These are phyloP conservation scores for Udeniomyces megalosporus DNA, from an alignment of 768 basidiomycete genomes.

Conservation along the genomic window DNA sequence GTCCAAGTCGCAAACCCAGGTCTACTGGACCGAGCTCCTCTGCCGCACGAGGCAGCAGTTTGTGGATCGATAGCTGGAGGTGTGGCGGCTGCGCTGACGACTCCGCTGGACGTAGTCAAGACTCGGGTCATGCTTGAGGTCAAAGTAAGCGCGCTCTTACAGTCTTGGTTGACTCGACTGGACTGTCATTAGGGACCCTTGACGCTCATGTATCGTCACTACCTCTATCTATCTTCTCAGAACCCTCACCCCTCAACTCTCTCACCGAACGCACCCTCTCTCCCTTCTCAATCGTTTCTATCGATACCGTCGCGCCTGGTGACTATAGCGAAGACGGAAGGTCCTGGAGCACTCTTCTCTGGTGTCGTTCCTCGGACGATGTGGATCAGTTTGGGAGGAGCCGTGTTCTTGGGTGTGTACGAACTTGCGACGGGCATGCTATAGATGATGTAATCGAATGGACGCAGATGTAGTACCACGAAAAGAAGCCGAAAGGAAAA, in stretches of 20 bases:
- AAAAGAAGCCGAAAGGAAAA: no score
- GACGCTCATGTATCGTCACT: background rate
- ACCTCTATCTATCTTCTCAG: background rate
- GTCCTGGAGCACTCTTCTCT: slow-evolving; percentile 56
- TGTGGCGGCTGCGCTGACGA: slow-evolving; percentile 72
- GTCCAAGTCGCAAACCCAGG: slow-evolving; percentile 41
- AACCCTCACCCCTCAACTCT: background rate
- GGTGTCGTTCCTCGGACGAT: slow-evolving; percentile 81
- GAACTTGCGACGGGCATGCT: no score
- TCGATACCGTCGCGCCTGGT: slow-evolving; percentile 43
- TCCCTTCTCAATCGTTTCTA: slow-evolving; percentile 33
- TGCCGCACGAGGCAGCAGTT: slow-evolving; percentile 39
- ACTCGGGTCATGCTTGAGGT: slow-evolving; percentile 92
- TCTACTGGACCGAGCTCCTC: slow-evolving; percentile 38
- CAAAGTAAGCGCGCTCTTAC: slow-evolving; percentile 37
- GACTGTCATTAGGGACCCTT: no score
- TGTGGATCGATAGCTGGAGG: slow-evolving; percentile 89
- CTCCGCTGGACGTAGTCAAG: slow-evolving; percentile 90
- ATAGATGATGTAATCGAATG: no score
- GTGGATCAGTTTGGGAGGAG: slow-evolving; percentile 93
- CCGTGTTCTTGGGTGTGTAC: slow-evolving; percentile 93
- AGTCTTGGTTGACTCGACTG: no score
- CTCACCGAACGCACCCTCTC: background rate
- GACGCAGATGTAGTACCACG: no score
- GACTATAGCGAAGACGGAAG: slow-evolving; percentile 57